Evolutionary conservation across 2,329 filamentous ascomycete genomes (phyloP).

Genomic region (Colletotrichum gigasporum): DNA sequence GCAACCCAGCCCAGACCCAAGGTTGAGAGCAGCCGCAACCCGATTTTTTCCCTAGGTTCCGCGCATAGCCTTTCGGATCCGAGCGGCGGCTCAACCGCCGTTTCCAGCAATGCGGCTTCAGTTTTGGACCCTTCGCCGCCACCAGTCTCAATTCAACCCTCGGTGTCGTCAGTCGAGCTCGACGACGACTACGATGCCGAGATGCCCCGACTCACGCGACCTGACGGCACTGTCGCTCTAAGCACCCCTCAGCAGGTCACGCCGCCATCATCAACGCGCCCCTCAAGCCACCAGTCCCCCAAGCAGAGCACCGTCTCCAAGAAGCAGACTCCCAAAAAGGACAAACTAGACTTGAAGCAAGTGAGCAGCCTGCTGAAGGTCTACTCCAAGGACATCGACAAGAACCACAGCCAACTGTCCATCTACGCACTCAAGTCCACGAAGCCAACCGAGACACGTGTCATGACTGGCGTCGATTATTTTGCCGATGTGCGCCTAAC

Average conservation of each 20-base stretch:
- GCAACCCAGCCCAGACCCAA: constrained; percentile 6
- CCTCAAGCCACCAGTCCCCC: constrained; percentile 38
- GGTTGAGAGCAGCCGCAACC: constrained; percentile 4
- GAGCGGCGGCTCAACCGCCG: constrained; percentile 26
- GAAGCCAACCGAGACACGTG: constrained; percentile 48
- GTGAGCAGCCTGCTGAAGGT: constrained; percentile 17
- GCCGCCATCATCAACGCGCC: constrained; percentile 28
- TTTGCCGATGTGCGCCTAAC: constrained; percentile 56
- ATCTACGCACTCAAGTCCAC: constrained; percentile 57
- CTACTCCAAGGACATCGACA: constrained; percentile 54
- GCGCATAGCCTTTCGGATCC: constrained; percentile 21
- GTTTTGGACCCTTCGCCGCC: constrained; percentile 28
- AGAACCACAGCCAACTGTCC: constrained; percentile 55
- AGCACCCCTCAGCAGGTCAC: constrained; percentile 21
- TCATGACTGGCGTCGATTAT: constrained; percentile 54
- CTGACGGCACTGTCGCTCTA: constrained; percentile 8
- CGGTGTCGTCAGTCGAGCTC: constrained; percentile 25
- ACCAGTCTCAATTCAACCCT: constrained; percentile 22
- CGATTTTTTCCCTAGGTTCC: constrained; percentile 10
- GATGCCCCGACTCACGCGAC: constrained; percentile 18
- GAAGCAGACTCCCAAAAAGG: constrained; percentile 44
- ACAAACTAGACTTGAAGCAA: constrained; percentile 52
- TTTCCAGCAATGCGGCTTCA: constrained; percentile 30
- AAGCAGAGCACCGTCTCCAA: constrained; percentile 30
- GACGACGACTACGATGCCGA: constrained; percentile 21